Base-by-base conservation (phyloP, 2,329 filamentous ascomycete species). In the Alternaria incomplexa region DNA sequence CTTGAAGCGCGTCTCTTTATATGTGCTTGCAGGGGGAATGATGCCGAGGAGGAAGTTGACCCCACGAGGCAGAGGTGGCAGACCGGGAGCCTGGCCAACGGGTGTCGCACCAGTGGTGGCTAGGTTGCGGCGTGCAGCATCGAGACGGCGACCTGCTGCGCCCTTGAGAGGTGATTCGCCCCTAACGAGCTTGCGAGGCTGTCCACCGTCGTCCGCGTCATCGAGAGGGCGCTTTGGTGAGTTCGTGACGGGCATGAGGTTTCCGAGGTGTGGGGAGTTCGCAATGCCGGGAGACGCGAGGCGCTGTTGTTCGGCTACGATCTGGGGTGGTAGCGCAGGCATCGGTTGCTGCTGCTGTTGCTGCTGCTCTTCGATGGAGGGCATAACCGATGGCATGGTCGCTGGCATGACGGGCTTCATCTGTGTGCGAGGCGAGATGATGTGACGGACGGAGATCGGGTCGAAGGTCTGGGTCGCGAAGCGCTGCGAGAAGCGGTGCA, bases 101-200 rank as follows among this genome's bases (percentile, higher is more conserved):
- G 75, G 74, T 32, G 74, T 77, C 59, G 69, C 73, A 20, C 72
- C 72, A 22, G 69, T 69, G 25, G 67, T 72, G 46, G 73, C 67
- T 40, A 73, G 73, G 75, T 83, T 81, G 48, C 85, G 81, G 61
- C 85, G 85, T 66, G 93, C 90, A 76, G 96, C 91, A 73, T 96
- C 93, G 22, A 96, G 85, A 36, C 94, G 90, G 59, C 94, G 90
- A 25, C 93, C 93, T 40, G 95, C 93, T 1, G 93, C 92, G 13
- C 93, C 93, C 78, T 98, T 99, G 40, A 98, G 85, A 0, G 96
- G 96, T 6, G 95, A 98, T 60, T 92, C 93, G n/a, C 91, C 94
- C 47, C 96, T 89, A 52, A 90, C 88, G 55, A 97, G 86, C 79
- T 98, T 97, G 70, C 94, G 92, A 1, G 93, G 93, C 20, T 92